Base-by-base conservation (phyloP, 352 stramenopile species). In the Phytophthora meadii region DNA sequence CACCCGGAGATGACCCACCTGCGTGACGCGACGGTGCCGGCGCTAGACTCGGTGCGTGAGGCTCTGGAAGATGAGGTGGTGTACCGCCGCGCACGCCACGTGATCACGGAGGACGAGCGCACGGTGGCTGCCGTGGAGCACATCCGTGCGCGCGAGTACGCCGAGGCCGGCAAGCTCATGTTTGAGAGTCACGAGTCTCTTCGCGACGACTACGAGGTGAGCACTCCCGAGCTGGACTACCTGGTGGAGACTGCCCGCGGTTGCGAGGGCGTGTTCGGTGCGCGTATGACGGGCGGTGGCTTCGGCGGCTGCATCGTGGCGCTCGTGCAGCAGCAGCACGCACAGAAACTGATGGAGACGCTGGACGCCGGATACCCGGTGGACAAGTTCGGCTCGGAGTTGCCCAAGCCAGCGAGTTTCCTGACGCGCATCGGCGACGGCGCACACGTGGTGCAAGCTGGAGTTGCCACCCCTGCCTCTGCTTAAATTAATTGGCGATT, bases 251-350 rank as follows among this genome's bases (percentile, higher is more conserved):
- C 95, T 45, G 96, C 95, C 9, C 82, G 91, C 59, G 64, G 70
- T n/a, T 88, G 88, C 47, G 78, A 90, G 17, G 97, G 96, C 53
- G 97, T 99, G 9, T 98, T 94, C 65, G 97, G 97, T 28, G 95
- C 88, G 50, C 89, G 96, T 46, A 96, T 99, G 61, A 99, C 95
- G 1, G 97, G 96, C 50, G 97, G 92, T 39, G 97, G 97, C 54
- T 99, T 99, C 83, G 96, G 96, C 42, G 96, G 97, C 9, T 99
- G 97, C 78, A 98, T 97, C 30, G 92, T 99, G 30, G 98, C 94
- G 36, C 82, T 99, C 36, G 88, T 98, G 54, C 82, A 91, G 50
- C 55, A 78, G 27, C 80, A 85, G 10, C 65, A 89, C 58, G 79
- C 70, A 4, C 65, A 92, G 49, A 77, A 83, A 49, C 74, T 92